Conservation (phyloP, 768 basidiomycete species). For the Trametes cubensis region DNA sequence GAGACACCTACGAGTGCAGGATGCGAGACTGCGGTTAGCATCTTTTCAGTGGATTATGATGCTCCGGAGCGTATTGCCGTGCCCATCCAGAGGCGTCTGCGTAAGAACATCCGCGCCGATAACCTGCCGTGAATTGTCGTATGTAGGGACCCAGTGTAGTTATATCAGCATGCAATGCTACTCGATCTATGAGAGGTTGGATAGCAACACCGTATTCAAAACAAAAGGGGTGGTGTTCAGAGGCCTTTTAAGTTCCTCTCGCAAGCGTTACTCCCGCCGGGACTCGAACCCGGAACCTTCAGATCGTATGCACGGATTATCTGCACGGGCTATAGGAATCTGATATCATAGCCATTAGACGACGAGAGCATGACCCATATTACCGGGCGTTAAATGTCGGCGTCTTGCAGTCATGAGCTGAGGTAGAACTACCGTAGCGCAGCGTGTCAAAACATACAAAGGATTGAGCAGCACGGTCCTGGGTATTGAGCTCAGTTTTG, state of each 20-base stretch:
- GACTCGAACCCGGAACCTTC: neutral
- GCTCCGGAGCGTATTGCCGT: conserved; percentile 32
- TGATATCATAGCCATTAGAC: conserved; percentile 5
- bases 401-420: too few relatives aligned
- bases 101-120: conserved; percentile 3
- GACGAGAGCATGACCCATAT: neutral
- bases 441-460: too few relatives aligned
- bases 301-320: neutral
- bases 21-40: conserved; percentile 34
- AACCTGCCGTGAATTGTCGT: neutral
- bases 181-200: neutral
- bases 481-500: too few relatives aligned
- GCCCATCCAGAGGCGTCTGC: conserved; percentile 26
- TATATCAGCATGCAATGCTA: too few relatives aligned
- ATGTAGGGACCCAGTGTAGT: neutral
- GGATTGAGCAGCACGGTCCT: too few relatives aligned
- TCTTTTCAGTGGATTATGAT: conserved; percentile 37
- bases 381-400: too few relatives aligned
- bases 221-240: too few relatives aligned
- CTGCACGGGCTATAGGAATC: conserved; percentile 4
- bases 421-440: too few relatives aligned
- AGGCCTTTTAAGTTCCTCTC: neutral
- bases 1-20: conserved; percentile 32
- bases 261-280: neutral
- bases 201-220: too few relatives aligned